Conservation (phyloP, 2,329 filamentous ascomycete genomes). For the Paracoccidioides lutzii region DNA sequence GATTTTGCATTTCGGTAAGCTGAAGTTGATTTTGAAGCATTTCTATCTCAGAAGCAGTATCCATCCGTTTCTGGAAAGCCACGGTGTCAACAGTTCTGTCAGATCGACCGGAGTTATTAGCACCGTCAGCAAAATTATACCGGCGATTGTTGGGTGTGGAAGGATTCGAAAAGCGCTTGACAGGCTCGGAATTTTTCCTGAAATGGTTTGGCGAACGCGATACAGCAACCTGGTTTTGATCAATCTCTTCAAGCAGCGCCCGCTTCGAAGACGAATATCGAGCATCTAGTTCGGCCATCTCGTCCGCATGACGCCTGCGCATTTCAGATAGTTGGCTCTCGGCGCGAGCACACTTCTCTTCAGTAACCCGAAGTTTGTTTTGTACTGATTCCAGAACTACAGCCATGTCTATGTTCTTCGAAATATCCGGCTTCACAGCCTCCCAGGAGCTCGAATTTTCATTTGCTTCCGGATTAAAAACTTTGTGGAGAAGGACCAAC, state of each 20-base stretch:
- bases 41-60: slow-evolving; percentile 79
- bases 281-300: slow-evolving; percentile 52
- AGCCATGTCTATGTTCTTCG: slow-evolving; percentile 58
- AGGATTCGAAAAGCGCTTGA: slow-evolving; percentile 56
- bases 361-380: slow-evolving; percentile 71
- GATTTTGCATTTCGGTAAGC: slow-evolving; percentile 87
- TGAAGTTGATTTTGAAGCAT: slow-evolving; percentile 90
- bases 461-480: slow-evolving; percentile 65
- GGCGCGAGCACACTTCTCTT: slow-evolving; percentile 65
- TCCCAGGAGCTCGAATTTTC: slow-evolving; percentile 57
- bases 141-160: slow-evolving; percentile 62
- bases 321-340: slow-evolving; percentile 72
- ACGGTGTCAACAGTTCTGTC: slow-evolving; percentile 75
- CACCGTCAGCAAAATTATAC: slow-evolving; percentile 49
- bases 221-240: slow-evolving; percentile 61
- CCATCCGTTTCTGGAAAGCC: slow-evolving; percentile 77
- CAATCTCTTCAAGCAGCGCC: slow-evolving; percentile 73
- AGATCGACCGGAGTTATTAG: slow-evolving; percentile 64
- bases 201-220: slow-evolving; percentile 63
- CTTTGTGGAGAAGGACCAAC: slow-evolving; percentile 68
- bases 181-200: slow-evolving; percentile 46
- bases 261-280: slow-evolving; percentile 53
- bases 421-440: slow-evolving; percentile 55
- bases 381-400: slow-evolving; percentile 81
- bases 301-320: slow-evolving; percentile 59